phyloP scores from a whole-genome alignment of 192 early-diverging fungal genomes.

The Mycoemilia scoparia region DNA sequence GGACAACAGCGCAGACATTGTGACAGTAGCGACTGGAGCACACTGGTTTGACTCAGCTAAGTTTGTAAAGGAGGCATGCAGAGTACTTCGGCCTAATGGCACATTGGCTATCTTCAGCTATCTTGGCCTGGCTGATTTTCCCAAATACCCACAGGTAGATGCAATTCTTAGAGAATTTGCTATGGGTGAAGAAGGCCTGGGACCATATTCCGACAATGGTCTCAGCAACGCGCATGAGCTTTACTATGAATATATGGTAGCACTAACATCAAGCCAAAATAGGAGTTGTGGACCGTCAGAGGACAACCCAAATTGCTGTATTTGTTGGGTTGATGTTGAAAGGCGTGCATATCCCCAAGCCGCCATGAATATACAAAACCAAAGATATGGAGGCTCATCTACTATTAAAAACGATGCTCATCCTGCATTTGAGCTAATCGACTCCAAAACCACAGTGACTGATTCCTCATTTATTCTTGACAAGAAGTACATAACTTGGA shows the following conservation, averaged over 20 bases:
- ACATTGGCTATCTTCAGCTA: conserved; percentile 26
- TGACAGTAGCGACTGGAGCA: conserved; percentile 19
- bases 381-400: too few relatives aligned
- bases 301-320: too few relatives aligned
- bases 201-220: conserved; percentile 12
- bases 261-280: not conserved
- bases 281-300: not conserved
- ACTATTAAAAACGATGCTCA: conserved; percentile 2
- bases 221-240: conserved; percentile 9
- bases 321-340: too few relatives aligned
- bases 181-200: conserved; percentile 1
- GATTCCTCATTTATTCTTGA: conserved; percentile 3
- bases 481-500: conserved; percentile 7
- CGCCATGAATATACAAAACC: too few relatives aligned
- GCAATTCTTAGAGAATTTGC: conserved; percentile 13
- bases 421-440: conserved; percentile 7
- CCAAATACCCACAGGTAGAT: conserved; percentile 22
- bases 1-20: conserved; percentile 12
- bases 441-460: conserved; percentile 3
- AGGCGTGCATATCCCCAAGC: too few relatives aligned
- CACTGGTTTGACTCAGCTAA: conserved; percentile 19
- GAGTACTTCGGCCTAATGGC: conserved; percentile 21
- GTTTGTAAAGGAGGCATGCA: conserved; percentile 13
- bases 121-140: conserved; percentile 12
- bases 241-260: conserved; percentile 10